A percentile compares a stretch with the other conserved stretches of the same genome.
Conservation (phyloP, 2,329 filamentous ascomycete genomes). For the Penicillium sp. region DNA sequence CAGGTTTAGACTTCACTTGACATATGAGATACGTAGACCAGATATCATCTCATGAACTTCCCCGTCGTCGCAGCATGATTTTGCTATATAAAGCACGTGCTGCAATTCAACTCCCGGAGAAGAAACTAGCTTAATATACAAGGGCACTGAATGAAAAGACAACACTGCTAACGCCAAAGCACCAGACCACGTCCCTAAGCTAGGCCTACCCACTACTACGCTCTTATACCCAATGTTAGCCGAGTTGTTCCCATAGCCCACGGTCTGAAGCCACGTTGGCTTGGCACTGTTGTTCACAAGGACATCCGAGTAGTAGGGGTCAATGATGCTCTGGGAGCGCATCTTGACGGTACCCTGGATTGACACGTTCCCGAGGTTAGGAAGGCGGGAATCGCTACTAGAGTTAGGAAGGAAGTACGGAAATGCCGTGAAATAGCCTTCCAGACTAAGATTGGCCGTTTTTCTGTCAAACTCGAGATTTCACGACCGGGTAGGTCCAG, state of each 20-base stretch:
- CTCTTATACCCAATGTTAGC: not conserved
- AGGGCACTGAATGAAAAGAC: too few species aligned
- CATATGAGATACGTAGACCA: too few species aligned
- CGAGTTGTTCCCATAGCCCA: not conserved
- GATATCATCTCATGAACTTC: too few species aligned
- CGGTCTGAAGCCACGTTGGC: not conserved
- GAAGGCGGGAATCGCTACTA: not conserved
- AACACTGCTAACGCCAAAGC: too few species aligned
- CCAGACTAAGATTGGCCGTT: slow-evolving; percentile 2
- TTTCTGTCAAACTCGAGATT: slow-evolving; percentile 1
- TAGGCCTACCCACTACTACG: too few species aligned
- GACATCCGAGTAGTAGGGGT: not conserved
- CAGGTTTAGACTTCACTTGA: too few species aligned
- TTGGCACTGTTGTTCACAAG: not conserved
- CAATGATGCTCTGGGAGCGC: not conserved
- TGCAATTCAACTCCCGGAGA: too few species aligned
- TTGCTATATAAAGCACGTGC: too few species aligned
- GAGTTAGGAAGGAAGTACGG: not conserved
- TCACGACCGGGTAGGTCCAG: not conserved
- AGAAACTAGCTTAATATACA: too few species aligned
- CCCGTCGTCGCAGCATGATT: too few species aligned
- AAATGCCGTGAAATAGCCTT: not conserved
- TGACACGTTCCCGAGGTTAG: too few species aligned
- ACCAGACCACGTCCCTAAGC: too few species aligned
- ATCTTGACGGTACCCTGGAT: slow-evolving; percentile 1